Base-by-base conservation (phyloP, 1,139 yeast species). In the Spathaspora jeffriesii region DNA sequence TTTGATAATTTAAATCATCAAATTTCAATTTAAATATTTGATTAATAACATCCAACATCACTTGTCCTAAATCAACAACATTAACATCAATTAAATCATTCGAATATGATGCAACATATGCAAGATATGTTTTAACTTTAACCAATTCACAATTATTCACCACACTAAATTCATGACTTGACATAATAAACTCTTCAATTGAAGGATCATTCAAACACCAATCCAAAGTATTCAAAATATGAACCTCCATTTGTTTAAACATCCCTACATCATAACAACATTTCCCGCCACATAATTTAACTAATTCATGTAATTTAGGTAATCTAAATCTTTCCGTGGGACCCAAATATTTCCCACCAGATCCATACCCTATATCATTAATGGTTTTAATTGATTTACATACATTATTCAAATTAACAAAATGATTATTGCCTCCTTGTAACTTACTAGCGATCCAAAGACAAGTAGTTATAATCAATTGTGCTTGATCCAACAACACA, bases 381-480 rank as follows among this genome's bases (percentile, higher is more conserved):
- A 74, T 71, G 42, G 76, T 69, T 50, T 62, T 64, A 31, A 72
- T 62, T 38, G 62, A 45, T 44, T 58, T 58, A 39, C 65, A 68
- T 36, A 64, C 51, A 49, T 71, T 69, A 44, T 53, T 59, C 52
- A 73, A 71, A 62, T 82, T 82, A 48, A 82, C 78, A 55, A 82
- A 81, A 64, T 84, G 90, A 57, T 82, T 82, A 60, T 85, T 83
- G 30, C 90, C 90, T 42, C 90, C 90, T 63, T 77, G 79, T 3
- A 82, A 68, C 61, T 84, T 84, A 28, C 84, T 78, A 5, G 85
- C 79, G 18, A 84, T 67, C 88, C 88, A 83, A 36, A 84, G 67
- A 60, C 89, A 84, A 18, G 88, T 82, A 40, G 85, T 80, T 40
- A 82, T 77, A 20, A 83, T 84, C 46, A 84, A 69, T 61, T 82